These are phyloP conservation scores for Pezicula radicicola DNA, from an alignment of 2,329 filamentous ascomycete genomes.

Conservation along the genomic window DNA sequence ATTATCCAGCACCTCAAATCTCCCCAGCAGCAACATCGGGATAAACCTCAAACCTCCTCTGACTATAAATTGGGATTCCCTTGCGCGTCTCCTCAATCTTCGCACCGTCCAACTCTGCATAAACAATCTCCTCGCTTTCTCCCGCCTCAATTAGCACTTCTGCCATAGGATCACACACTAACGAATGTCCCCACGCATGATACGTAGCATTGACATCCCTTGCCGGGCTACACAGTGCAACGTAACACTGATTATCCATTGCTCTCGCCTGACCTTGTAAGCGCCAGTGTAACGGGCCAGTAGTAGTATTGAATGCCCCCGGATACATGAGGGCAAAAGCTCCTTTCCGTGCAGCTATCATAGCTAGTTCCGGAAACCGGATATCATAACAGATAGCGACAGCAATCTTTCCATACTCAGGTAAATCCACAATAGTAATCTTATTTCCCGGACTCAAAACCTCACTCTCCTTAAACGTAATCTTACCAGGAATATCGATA, in stretches of 20 bases:
- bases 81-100: slow-evolving; percentile 73
- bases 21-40: slow-evolving; percentile 74
- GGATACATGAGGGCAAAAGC: slow-evolving; percentile 89
- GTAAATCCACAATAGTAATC: slow-evolving; percentile 80
- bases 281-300: slow-evolving; percentile 88
- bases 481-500: slow-evolving; percentile 94
- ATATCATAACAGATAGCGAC: slow-evolving; percentile 98
- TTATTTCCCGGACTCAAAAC: slow-evolving; percentile 83
- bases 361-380: slow-evolving; percentile 91
- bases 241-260: slow-evolving; percentile 92
- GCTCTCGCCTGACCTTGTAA: slow-evolving; percentile 79
- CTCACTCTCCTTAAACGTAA: slow-evolving; percentile 86
- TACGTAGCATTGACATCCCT: slow-evolving; percentile 75
- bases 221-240: slow-evolving; percentile 88
- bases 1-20: slow-evolving; percentile 18
- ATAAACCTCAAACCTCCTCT: slow-evolving; percentile 94
- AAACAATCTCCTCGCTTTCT: slow-evolving; percentile 73
- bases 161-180: slow-evolving; percentile 86
- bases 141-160: slow-evolving; percentile 75
- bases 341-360: slow-evolving; percentile 80
- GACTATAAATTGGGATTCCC: slow-evolving; percentile 78
- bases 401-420: slow-evolving; percentile 82
- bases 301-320: slow-evolving; percentile 95
- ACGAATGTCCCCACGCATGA: slow-evolving; percentile 87
- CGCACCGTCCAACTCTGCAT: slow-evolving; percentile 65